Conservation (phyloP, 2,329 filamentous ascomycete genomes). For the Apiospora marii region DNA sequence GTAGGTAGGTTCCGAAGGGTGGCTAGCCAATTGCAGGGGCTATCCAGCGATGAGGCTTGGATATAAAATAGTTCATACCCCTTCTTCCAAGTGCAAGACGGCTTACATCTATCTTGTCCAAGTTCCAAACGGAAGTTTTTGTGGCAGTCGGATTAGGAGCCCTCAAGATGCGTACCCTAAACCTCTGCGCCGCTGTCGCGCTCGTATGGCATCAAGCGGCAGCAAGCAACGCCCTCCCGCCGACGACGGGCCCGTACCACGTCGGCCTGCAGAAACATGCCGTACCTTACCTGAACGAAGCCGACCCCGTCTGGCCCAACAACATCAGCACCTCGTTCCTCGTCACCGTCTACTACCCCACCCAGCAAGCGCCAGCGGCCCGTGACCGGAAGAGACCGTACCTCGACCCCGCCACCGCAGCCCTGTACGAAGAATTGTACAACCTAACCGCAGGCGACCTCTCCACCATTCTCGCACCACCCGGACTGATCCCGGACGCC, state of each 20-base stretch:
- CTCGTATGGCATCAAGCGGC: background rate
- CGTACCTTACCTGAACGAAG: conserved; percentile 31
- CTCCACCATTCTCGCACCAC: background rate
- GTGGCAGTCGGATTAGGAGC: no score
- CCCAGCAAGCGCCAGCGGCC: conserved; percentile 26
- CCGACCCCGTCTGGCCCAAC: conserved; percentile 36
- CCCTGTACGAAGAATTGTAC: conserved; percentile 28
- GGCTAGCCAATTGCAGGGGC: background rate
- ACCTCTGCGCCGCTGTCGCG: background rate
- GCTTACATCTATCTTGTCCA: no score
- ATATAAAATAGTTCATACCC: background rate
- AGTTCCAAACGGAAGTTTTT: no score
- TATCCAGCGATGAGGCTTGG: background rate
- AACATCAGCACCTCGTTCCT: conserved; percentile 38
- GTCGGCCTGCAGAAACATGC: conserved; percentile 34
- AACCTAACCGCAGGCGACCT: conserved; percentile 33
- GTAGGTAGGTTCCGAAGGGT: background rate
- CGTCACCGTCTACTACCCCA: conserved; percentile 37
- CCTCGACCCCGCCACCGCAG: conserved; percentile 34
- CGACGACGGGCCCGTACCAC: conserved; percentile 33
- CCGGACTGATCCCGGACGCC: background rate
- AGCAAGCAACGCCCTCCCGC: conserved; percentile 26
- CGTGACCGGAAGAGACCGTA: conserved; percentile 24
- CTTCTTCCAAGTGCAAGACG: background rate
- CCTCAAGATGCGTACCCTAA: background rate